Conservation (phyloP, 495 filamentous ascomycete genomes). For the Aspergillus carlsbadensis region DNA sequence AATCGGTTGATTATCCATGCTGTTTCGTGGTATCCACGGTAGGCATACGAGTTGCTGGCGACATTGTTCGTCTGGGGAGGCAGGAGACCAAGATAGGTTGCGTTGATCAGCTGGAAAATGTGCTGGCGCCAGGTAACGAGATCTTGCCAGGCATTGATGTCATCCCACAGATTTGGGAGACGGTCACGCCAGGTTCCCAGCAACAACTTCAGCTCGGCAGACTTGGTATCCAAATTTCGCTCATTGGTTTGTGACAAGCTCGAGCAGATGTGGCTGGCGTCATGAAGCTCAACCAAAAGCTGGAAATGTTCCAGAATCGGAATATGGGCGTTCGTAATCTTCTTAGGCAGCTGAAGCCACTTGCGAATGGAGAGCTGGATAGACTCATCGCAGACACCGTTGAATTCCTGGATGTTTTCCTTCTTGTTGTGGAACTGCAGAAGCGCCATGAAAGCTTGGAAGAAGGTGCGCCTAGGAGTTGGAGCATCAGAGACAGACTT, state of each 20-base stretch:
- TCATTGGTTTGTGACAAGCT: constrained; percentile 84
- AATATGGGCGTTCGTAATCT: constrained; percentile 93
- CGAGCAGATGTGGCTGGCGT: constrained; percentile 91
- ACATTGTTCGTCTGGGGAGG: constrained; percentile 78
- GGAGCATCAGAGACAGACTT: constrained; percentile 97
- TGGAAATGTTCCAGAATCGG: constrained; percentile 97
- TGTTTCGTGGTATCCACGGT: constrained; percentile 96
- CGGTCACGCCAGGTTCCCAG: constrained; percentile 94
- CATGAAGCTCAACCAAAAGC: constrained; percentile 95
- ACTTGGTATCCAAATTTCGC: constrained; percentile 86
- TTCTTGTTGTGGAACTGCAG: constrained; percentile 89
- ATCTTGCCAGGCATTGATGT: constrained; percentile 99
- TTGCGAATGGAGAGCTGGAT: constrained; percentile 96
- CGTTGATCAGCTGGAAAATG: constrained; percentile 96
- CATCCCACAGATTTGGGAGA: constrained; percentile 97
- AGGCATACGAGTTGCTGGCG: constrained; percentile 85
- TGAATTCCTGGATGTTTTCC: constrained; percentile 78
- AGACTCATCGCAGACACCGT: constrained; percentile 86
- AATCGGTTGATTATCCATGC: constrained; percentile 99
- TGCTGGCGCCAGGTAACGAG: constrained; percentile 98
- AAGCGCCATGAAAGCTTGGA: constrained; percentile 95
- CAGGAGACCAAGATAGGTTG: constrained; percentile 82
- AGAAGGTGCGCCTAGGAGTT: constrained; percentile 89
- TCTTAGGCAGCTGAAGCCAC: constrained; percentile 93
- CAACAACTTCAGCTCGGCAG: constrained; percentile 90